Evolutionary conservation across 2,329 filamentous ascomycete genomes (phyloP), one percentile per base, ranked within the genome.

Genomic region (Aspergillus neoniger): DNA sequence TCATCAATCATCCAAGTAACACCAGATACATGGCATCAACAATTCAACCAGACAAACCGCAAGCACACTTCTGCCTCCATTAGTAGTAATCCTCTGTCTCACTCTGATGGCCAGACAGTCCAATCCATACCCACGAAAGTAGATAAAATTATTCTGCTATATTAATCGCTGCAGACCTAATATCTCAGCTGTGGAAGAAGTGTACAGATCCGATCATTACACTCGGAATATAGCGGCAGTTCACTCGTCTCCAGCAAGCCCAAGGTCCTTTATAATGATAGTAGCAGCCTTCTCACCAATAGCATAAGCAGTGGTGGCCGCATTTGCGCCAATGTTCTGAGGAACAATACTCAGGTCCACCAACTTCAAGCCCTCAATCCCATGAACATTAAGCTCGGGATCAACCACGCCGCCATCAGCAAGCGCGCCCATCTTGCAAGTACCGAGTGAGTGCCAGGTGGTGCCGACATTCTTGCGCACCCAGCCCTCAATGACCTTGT

Each of bases 401-500:
- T 54, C 51, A 15, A 54, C 51, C 30, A 54, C 51, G 19, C 51
- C 51, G 21, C 51, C 51, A n/a, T 41, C 38, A 12, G 30, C 51
- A 17, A 44, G 12, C 10, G 51, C 17, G 21, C 51, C 55, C 15
- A 57, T 57, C 21, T 25, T 39, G 44, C 41, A 49, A 5, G 55
- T 57, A 3, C 55, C 55, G 2, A 57, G 41, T 2, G 43, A 57
- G 25, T 57, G 55, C 41, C 41, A 57, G 17, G 41, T 49, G 5
- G 55, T 49, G 25, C 41, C 43, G 8, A 57, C 43, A 39, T 57
- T 50, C 17, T 23, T 38, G 17, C 55, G 55, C 41, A 57, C 43
- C 55, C 55, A 57, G 23, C 15, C 25, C 55, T 57, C 55, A 23
- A 57, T 38, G 14, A 57, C 41, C 30, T 21, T 36, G 19, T 57